Conservation (phyloP, 2,329 filamentous ascomycete genomes). For the Diaporthe humulicola region DNA sequence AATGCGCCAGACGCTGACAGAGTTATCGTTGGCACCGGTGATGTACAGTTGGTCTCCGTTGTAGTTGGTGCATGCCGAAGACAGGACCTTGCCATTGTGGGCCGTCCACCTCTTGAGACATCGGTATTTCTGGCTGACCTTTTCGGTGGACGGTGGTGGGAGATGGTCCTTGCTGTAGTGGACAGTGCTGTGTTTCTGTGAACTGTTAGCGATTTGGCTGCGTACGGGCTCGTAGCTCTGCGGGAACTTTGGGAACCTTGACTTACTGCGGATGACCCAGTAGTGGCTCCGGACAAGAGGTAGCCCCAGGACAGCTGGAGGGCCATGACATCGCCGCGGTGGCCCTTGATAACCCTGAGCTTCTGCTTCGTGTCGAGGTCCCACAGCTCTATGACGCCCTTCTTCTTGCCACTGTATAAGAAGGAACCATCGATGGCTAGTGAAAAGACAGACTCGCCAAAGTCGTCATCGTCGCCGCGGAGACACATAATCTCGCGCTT, state of each 20-base stretch:
- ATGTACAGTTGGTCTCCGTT: slow-evolving; percentile 86
- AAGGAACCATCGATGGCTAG: slow-evolving; percentile 91
- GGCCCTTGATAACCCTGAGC: slow-evolving; percentile 85
- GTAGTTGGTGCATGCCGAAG: slow-evolving; percentile 81
- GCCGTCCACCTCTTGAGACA: slow-evolving; percentile 62
- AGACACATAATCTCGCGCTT: slow-evolving; percentile 68
- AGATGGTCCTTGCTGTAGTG: slow-evolving; percentile 71
- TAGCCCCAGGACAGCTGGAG: slow-evolving; percentile 88
- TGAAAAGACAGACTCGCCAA: slow-evolving; percentile 74
- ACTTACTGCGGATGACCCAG: slow-evolving; percentile 85
- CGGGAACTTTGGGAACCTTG: not conserved
- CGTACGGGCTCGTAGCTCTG: not conserved
- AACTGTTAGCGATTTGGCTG: slow-evolving; percentile 43
- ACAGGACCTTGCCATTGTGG: slow-evolving; percentile 87
- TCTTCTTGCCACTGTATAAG: slow-evolving; percentile 89
- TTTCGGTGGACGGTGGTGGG: slow-evolving; percentile 55
- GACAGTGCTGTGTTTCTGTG: slow-evolving; percentile 75
- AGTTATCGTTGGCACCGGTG: slow-evolving; percentile 93
- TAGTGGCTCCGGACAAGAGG: slow-evolving; percentile 90
- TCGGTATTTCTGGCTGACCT: slow-evolving; percentile 66
- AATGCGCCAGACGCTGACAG: slow-evolving; percentile 89
- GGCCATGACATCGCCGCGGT: slow-evolving; percentile 86
- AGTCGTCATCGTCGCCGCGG: slow-evolving; percentile 68
- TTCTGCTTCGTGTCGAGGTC: slow-evolving; percentile 95
- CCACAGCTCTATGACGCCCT: slow-evolving; percentile 94